Evolutionary conservation across 495 filamentous ascomycete species (phyloP).

Genomic region (Cladorrhinum samala): DNA sequence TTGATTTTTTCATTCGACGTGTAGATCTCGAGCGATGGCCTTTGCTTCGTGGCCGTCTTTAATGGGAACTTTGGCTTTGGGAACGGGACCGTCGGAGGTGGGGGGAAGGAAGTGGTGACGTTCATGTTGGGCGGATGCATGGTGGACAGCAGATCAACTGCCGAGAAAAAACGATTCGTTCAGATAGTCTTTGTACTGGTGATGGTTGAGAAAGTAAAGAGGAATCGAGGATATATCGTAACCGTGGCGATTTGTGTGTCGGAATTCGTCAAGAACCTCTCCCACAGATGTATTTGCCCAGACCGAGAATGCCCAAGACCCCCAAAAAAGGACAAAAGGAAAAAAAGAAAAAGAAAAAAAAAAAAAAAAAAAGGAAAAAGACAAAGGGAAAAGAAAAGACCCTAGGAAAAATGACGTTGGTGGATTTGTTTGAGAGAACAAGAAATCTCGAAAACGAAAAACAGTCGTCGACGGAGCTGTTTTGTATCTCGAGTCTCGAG

Average conservation of each 20-base stretch:
- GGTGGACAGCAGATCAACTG: constrained; percentile 26
- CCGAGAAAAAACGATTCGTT: constrained; percentile 6
- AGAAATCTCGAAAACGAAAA: neutral
- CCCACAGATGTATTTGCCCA: neutral
- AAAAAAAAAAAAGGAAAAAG: constrained; percentile 2
- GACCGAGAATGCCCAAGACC: neutral
- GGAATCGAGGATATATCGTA: too few relatives aligned
- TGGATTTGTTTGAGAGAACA: neutral
- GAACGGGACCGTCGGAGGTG: constrained; percentile 23
- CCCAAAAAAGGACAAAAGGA: neutral
- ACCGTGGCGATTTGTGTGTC: neutral
- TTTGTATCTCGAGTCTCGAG: neutral
- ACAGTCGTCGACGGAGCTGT: neutral
- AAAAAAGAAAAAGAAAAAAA: constrained; percentile 1
- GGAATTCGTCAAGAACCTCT: constrained; percentile 3
- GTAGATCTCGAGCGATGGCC: constrained; percentile 24
- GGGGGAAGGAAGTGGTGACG: constrained; percentile 19
- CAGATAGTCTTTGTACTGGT: neutral
- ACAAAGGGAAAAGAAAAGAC: neutral
- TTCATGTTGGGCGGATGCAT: constrained; percentile 21
- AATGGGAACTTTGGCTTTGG: constrained; percentile 25
- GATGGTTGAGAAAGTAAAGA: too few relatives aligned
- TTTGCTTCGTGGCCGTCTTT: constrained; percentile 22
- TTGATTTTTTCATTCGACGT: constrained; percentile 31
- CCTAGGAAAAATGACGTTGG: neutral